Conservation (phyloP, 106 monocot species). For the Dendrobium huoshanense region DNA sequence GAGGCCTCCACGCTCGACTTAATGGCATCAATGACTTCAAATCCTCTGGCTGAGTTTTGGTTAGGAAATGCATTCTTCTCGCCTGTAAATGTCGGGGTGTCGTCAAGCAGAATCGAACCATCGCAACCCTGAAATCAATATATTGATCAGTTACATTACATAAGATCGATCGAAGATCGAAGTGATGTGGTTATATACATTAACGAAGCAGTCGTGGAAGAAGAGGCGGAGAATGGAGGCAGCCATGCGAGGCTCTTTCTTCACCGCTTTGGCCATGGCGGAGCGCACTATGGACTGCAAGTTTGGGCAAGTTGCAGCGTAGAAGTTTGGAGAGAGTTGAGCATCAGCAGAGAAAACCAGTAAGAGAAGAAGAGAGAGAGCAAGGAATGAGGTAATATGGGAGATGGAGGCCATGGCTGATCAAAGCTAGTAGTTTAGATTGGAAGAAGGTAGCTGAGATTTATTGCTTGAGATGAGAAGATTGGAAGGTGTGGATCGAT, state of each 20-base stretch:
- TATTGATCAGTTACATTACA: too few species aligned
- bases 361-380: neutral
- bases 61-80: conserved; percentile 31
- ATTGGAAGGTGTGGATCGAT: too few species aligned
- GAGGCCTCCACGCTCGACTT: conserved; percentile 18
- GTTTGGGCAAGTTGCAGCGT: conserved; percentile 23
- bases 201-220: conserved; percentile 44
- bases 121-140: conserved; percentile 17
- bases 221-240: conserved; percentile 47
- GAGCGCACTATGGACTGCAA: conserved; percentile 19
- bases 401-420: neutral
- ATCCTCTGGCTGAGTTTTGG: conserved; percentile 14
- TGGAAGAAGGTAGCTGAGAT: too few species aligned
- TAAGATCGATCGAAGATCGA: too few species aligned
- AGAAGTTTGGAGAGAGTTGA: conserved; percentile 10
- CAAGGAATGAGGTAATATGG: neutral
- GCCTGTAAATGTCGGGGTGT: conserved; percentile 17
- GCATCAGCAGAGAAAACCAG: neutral
- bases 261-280: conserved; percentile 23
- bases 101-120: conserved; percentile 17
- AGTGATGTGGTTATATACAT: neutral
- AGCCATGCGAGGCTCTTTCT: conserved; percentile 33
- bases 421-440: too few species aligned
- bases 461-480: too few species aligned
- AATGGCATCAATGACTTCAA: neutral